Base-by-base conservation (phyloP, 2,329 filamentous ascomycete genomes). In the Aureobasidium uvarum region DNA sequence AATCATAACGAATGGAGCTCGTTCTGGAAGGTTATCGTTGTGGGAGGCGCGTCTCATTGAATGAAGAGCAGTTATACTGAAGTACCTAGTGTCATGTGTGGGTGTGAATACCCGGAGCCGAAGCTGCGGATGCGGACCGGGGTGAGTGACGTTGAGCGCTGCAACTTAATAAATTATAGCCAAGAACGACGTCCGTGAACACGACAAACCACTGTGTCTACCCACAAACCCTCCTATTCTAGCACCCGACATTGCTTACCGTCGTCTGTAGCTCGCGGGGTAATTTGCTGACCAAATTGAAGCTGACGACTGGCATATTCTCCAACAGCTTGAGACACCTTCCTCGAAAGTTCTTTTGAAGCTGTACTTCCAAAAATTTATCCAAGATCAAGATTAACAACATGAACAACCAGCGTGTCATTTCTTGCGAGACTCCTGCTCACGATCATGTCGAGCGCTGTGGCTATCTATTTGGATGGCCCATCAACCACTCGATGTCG, bases 381-480 rank as follows among this genome's bases (percentile, higher is more conserved):
- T 51, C 18, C 41, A 36, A 25, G 16, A 46, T 20, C 18, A 14
- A 45, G 20, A 33, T 20, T 41, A 59, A 14, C 25, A 43, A 43
- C 2, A 62, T 62, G 59, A 11, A 41, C 18, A 31, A 52, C 59
- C 59, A 62, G 52, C 59, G 59, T 52, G 43, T 62, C 46, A 62
- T 62, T 18, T 62, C 59, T 14, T 62, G 59, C 36, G 60, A 64
- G 31, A 46, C 28, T 23, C 63, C 63, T 45, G 41, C 38, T 31
- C 63, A 59, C 65, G 68, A 70, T 58, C 71, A 81, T 66, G 71
- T 79, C 23, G 80, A 84, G 68, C 77, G 80, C 28, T 78, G 83
- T 69, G 82, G 82, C 68, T 85, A 84, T 69, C 80, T 85, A 25
- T 84, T 85, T 67, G 83, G 84, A 65, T 80, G 84, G 71, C 83